A percentile compares a stretch with the other conserved stretches of the same genome.
These are phyloP conservation scores for Penicillium psychrofluorescens DNA, from an alignment of 495 filamentous ascomycete species.

Conservation along the genomic window DNA sequence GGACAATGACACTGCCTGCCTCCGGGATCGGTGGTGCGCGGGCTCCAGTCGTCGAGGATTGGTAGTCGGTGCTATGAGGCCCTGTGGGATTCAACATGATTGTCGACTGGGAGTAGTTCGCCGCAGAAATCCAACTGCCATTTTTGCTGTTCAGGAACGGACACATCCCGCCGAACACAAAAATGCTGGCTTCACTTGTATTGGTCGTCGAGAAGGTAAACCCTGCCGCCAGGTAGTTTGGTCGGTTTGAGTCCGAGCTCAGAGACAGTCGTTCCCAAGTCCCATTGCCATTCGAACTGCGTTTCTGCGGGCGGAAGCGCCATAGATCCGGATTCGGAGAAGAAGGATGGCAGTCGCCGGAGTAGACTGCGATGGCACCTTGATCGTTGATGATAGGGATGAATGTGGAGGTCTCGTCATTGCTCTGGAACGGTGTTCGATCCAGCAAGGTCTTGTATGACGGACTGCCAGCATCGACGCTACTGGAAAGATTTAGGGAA, in stretches of 20 bases:
- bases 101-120: slow-evolving; percentile 74
- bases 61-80: slow-evolving; percentile 19
- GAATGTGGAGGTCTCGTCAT: slow-evolving; percentile 41
- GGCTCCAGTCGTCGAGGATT: slow-evolving; percentile 31
- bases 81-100: slow-evolving; percentile 38
- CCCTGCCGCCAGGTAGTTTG: slow-evolving; percentile 59
- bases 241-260: slow-evolving; percentile 26
- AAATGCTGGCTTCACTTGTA: slow-evolving; percentile 46
- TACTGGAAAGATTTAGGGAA: slow-evolving; percentile 55
- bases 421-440: slow-evolving; percentile 57
- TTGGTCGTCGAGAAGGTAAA: slow-evolving; percentile 60
- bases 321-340: slow-evolving; percentile 41
- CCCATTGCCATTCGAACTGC: slow-evolving; percentile 40
- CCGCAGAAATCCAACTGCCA: slow-evolving; percentile 50
- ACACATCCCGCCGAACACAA: slow-evolving; percentile 87
- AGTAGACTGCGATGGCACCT: slow-evolving; percentile 61
- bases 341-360: slow-evolving; percentile 55
- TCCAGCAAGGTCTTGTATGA: slow-evolving; percentile 50
- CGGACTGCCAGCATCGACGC: slow-evolving; percentile 43
- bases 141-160: slow-evolving; percentile 41
- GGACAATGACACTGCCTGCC: slow-evolving; percentile 80
- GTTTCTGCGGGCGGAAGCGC: slow-evolving; percentile 41
- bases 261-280: slow-evolving; percentile 43
- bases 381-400: slow-evolving; percentile 55
- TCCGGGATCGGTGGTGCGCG: slow-evolving; percentile 64